A percentile compares a stretch with the other conserved stretches of the same genome.
phyloP scores from a whole-genome alignment of 2,329 filamentous ascomycete genomes.

The Ascocoryne sarcoides region DNA sequence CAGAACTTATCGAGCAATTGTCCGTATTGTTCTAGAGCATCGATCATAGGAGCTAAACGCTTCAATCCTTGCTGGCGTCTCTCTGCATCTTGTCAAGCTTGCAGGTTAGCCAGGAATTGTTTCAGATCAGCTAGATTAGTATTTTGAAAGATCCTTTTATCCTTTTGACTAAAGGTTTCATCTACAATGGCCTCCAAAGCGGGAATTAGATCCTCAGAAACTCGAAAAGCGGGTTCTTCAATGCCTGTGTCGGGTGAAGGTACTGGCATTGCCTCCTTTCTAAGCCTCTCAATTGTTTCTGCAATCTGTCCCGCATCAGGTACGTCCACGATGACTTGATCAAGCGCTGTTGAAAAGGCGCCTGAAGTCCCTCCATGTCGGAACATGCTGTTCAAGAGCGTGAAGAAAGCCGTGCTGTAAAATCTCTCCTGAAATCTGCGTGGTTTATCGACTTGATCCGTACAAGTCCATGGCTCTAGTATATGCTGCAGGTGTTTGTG shows the following conservation, averaged over 20 bases:
- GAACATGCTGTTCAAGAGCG: conserved; percentile 2
- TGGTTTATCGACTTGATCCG: not conserved
- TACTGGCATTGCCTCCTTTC: conserved; percentile 1
- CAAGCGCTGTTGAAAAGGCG: not conserved
- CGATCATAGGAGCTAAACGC: conserved; percentile 22
- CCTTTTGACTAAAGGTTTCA: conserved; percentile 1
- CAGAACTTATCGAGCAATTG: conserved; percentile 29
- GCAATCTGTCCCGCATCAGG: conserved; percentile 1
- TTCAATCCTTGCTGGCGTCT: conserved; percentile 21
- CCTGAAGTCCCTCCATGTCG: not conserved
- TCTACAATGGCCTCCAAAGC: not conserved
- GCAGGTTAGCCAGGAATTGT: conserved; percentile 13
- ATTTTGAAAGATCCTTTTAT: conserved; percentile 2
- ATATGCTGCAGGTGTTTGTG: not conserved
- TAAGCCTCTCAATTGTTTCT: conserved; percentile 1
- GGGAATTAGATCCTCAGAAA: not conserved
- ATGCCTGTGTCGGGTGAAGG: not conserved
- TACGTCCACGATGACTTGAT: not conserved
- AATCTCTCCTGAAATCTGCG: conserved; percentile 1
- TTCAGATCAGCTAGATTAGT: conserved; percentile 2
- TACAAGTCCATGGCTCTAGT: not conserved
- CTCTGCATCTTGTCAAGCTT: conserved; percentile 22
- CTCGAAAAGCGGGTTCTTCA: not conserved
- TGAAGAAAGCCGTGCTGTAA: conserved; percentile 1
- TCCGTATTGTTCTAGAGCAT: conserved; percentile 30